These are phyloP conservation scores for Parietaria judaica DNA, from an alignment of 306 rosid genomes.

Conservation along the genomic window DNA sequence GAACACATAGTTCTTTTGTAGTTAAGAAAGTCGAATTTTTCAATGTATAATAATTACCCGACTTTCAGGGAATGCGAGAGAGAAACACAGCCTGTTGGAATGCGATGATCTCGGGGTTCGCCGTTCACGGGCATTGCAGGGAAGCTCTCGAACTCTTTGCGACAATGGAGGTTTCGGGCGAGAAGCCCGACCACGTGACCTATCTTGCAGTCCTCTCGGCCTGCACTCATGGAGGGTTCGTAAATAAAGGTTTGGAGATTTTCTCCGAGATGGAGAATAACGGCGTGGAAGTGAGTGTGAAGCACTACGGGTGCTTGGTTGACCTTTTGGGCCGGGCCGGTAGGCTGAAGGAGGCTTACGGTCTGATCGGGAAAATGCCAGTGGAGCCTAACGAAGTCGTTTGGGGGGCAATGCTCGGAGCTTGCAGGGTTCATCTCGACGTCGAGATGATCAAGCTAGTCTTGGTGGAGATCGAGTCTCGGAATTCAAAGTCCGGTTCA, in stretches of 20 bases:
- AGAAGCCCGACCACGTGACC: conserved; percentile 49
- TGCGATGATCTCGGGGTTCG: conserved; percentile 58
- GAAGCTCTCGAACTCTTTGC: conserved; percentile 49
- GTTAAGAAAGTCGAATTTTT: too few species aligned
- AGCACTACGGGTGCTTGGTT: conserved; percentile 63
- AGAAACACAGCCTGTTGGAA: conserved; percentile 58
- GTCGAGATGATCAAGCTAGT: conserved; percentile 44
- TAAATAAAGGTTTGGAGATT: conserved; percentile 39
- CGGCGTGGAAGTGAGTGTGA: conserved; percentile 32
- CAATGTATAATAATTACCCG: too few species aligned
- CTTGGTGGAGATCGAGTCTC: conserved; percentile 22
- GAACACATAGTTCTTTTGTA: too few species aligned
- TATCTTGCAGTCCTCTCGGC: conserved; percentile 53
- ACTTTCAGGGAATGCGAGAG: conserved; percentile 26
- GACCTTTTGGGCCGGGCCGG: conserved; percentile 69
- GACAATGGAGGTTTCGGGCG: conserved; percentile 39
- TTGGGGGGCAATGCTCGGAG: conserved; percentile 61
- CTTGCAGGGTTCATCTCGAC: conserved; percentile 56
- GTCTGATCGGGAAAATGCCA: conserved; percentile 43
- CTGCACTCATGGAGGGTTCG: conserved; percentile 57
- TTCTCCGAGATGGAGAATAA: conserved; percentile 46
- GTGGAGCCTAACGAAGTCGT: conserved; percentile 49
- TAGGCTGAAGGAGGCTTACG: conserved; percentile 49
- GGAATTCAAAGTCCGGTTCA: conserved; percentile 10
- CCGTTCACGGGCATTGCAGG: conserved; percentile 47